A percentile compares a stretch with the other conserved stretches of the same genome.
Evolutionary conservation across 2,329 filamentous ascomycete species (phyloP).

Genomic region (Aspergillus ochraceoroseus): DNA sequence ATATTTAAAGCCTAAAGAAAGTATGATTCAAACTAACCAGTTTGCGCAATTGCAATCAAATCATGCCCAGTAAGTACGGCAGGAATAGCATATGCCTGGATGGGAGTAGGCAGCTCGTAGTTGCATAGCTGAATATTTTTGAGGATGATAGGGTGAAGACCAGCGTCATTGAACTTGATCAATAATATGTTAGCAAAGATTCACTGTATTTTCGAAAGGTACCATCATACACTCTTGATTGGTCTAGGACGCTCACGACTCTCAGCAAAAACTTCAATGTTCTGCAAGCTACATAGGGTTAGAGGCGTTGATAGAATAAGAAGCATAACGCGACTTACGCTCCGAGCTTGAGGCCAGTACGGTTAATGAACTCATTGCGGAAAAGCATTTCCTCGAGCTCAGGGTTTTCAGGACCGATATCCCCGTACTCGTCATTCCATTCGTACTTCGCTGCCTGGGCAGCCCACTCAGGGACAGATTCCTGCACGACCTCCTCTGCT

Average conservation of each 20-base stretch:
- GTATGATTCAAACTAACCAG: slow-evolving; percentile 54
- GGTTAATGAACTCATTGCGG: slow-evolving; percentile 48
- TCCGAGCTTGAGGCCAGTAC: slow-evolving; percentile 59
- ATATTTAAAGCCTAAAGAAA: too few species aligned
- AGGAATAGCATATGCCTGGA: slow-evolving; percentile 80
- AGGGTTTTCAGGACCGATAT: slow-evolving; percentile 67
- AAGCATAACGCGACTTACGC: slow-evolving; percentile 46
- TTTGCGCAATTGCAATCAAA: slow-evolving; percentile 85
- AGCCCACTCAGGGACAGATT: slow-evolving; percentile 45
- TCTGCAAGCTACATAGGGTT: slow-evolving; percentile 36
- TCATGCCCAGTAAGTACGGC: slow-evolving; percentile 72
- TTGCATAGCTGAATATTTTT: slow-evolving; percentile 69
- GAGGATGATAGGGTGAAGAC: slow-evolving; percentile 76
- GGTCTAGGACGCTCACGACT: slow-evolving; percentile 47
- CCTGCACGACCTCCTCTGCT: slow-evolving; percentile 20
- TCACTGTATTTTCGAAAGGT: too few species aligned
- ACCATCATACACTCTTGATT: slow-evolving; percentile 50
- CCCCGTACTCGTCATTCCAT: slow-evolving; percentile 80
- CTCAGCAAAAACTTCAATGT: slow-evolving; percentile 50
- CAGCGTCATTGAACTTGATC: slow-evolving; percentile 65
- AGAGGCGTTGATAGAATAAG: slow-evolving; percentile 2
- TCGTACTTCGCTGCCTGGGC: slow-evolving; percentile 66
- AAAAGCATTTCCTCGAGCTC: slow-evolving; percentile 75
- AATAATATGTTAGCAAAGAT: neutral
- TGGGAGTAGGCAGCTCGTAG: slow-evolving; percentile 72